These are phyloP conservation scores for Penium margaritaceum DNA, from an alignment of 139 green algal species.

Conservation along the genomic window DNA sequence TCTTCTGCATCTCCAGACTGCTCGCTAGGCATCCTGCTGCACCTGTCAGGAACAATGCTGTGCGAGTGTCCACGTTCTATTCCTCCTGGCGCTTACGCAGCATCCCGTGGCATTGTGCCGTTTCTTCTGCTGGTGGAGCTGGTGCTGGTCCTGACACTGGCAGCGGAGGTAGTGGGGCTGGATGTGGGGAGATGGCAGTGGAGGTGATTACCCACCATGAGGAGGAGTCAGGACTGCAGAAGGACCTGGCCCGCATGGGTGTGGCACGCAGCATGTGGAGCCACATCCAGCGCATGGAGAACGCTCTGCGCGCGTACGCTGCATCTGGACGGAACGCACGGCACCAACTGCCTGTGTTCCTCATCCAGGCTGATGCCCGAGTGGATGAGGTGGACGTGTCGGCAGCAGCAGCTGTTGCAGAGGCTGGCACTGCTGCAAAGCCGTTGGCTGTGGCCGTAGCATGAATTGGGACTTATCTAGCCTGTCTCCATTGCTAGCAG, in stretches of 20 bases:
- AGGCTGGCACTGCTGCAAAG: too few relatives aligned
- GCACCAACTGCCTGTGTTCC: conserved; percentile 21
- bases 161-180: too few relatives aligned
- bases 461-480: too few relatives aligned
- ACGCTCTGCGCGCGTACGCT: conserved; percentile 1
- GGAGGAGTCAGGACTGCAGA: conserved; percentile 21
- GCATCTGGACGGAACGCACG: background rate
- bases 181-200: background rate
- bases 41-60: background rate
- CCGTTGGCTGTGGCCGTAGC: too few relatives aligned
- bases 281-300: conserved; percentile 16
- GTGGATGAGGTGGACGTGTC: too few relatives aligned
- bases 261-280: conserved; percentile 20
- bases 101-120: too few relatives aligned
- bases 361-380: conserved; percentile 22
- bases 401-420: too few relatives aligned
- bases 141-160: too few relatives aligned
- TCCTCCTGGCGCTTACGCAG: conserved; percentile 25
- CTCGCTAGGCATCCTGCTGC: conserved; percentile 10
- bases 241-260: conserved; percentile 8
- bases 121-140: too few relatives aligned
- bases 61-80: conserved; percentile 6
- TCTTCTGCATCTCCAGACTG: conserved; percentile 31
- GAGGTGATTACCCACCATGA: conserved; percentile 22
- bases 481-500: too few relatives aligned